Percentiles rank a stretch among this genome's conserved stretches.
Evolutionary conservation across 2,329 filamentous ascomycete species (phyloP).

Genomic region (Calonectria honghensis): DNA sequence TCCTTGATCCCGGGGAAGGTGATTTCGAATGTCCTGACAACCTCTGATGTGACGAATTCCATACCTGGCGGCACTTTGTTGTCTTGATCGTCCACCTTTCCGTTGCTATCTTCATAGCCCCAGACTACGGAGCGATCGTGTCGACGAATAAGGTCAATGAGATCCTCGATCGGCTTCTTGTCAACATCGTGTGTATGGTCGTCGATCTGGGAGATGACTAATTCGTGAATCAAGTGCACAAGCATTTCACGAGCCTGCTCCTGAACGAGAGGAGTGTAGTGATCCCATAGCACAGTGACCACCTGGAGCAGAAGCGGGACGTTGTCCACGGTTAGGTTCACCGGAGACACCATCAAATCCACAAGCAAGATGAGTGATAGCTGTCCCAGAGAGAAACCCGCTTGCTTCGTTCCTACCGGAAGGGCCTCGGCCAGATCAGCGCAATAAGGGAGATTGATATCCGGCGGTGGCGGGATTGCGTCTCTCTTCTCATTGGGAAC

Average conservation of each 20-base stretch:
- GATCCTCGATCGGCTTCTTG: slow-evolving; percentile 86
- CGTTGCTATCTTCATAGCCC: slow-evolving; percentile 95
- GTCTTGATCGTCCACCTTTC: slow-evolving; percentile 82
- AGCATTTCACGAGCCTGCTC: slow-evolving; percentile 98
- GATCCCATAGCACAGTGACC: slow-evolving; percentile 96
- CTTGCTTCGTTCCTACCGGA: slow-evolving; percentile 92
- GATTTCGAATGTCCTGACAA: slow-evolving; percentile 89
- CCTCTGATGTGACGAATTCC: slow-evolving; percentile 87
- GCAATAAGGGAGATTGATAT: slow-evolving; percentile 87
- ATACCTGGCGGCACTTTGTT: slow-evolving; percentile 91
- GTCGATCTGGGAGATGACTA: slow-evolving; percentile 88
- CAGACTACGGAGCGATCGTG: slow-evolving; percentile 92
- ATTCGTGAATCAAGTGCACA: slow-evolving; percentile 96
- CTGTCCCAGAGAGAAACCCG: slow-evolving; percentile 93
- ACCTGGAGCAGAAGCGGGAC: slow-evolving; percentile 93
- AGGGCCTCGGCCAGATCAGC: slow-evolving; percentile 87
- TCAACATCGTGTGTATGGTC: slow-evolving; percentile 77
- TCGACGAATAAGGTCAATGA: slow-evolving; percentile 90
- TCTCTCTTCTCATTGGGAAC: slow-evolving; percentile 90
- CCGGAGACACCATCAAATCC: slow-evolving; percentile 95
- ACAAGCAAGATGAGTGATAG: slow-evolving; percentile 94
- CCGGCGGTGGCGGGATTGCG: slow-evolving; percentile 80
- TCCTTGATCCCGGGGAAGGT: slow-evolving; percentile 91
- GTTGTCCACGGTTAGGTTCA: slow-evolving; percentile 85
- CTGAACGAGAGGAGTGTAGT: slow-evolving; percentile 95